These are phyloP conservation scores for Epithele typhae DNA, from an alignment of 768 basidiomycete species.

Conservation along the genomic window DNA sequence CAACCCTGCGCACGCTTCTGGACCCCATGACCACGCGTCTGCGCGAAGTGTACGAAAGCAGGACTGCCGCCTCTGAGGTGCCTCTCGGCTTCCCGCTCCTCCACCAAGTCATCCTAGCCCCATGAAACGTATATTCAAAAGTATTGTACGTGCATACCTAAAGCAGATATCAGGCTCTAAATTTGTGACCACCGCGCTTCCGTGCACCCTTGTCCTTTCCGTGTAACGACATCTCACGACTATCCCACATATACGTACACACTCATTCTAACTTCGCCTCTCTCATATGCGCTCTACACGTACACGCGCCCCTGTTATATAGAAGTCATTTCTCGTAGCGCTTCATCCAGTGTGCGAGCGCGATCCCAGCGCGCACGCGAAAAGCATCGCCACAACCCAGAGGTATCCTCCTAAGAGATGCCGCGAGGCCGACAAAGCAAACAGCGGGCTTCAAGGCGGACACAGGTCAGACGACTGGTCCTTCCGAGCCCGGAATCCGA, in stretches of 20 bases:
- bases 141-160: no score
- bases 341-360: slow-evolving; percentile 17
- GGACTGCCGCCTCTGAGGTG: slow-evolving; percentile 6
- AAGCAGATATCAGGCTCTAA: no score
- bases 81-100: neutral
- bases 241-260: no score
- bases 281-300: no score
- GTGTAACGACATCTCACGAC: no score
- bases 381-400: slow-evolving; percentile 22
- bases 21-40: slow-evolving; percentile 51
- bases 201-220: no score
- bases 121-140: no score
- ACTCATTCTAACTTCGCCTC: no score
- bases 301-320: no score
- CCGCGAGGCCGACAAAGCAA: slow-evolving; percentile 21
- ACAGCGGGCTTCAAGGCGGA: slow-evolving; percentile 17
- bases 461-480: neutral
- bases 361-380: slow-evolving; percentile 14
- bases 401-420: slow-evolving; percentile 21
- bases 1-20: slow-evolving; percentile 69
- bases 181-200: no score
- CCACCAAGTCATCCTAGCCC: no score
- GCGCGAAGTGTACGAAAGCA: slow-evolving; percentile 27
- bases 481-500: neutral
- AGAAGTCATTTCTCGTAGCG: no score